Base-by-base conservation (phyloP, 2,329 filamentous ascomycete genomes). In the Colletotrichum sp. region DNA sequence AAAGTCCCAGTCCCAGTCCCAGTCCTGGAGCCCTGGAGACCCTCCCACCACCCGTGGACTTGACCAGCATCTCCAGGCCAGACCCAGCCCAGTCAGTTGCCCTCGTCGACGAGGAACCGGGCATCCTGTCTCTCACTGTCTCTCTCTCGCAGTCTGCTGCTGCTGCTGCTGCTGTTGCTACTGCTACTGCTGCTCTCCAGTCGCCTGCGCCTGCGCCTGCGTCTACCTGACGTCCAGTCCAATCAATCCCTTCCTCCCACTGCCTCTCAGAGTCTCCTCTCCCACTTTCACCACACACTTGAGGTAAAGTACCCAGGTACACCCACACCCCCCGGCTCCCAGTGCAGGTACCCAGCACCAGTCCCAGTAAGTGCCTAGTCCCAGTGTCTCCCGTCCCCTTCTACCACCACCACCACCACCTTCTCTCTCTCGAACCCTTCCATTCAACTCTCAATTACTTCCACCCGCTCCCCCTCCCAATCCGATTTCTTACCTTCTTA, bases 11-110 rank as follows among this genome's bases (percentile, higher is more conserved):
- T 34, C 57, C 57, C 28, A 28, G 44, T 48, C 44, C 44, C n/a
- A 52, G 44, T 52, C 44, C 44, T 52, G 44, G 32, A 32, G 60
- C 60, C 60, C 60, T 63, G 36, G 62, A 24, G 34, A 64, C 62
- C 62, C 62, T 52, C 44, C 44, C 44, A 52, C 44, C 44, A 52
- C 44, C 44, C 44, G 44, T 52, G n/a, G 44, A 52, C 44, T 73
- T 72, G 68, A 66, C 72, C 72, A 75, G 72, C 72, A 74, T 70
- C 66, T 72, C 62, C 69, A 73, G 70, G 63, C 69, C 32, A 72
- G 69, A 72, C 32, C 69, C 69, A 72, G 63, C 73, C 63, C 68
- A 26, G 39, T 39, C 44, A 59, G 36, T 63, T 68, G 66, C 62
- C 72, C 71, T 75, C 44, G 59, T 74, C 57, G 70, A 73, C 73